These are phyloP conservation scores for Trichoderma sp. DNA, from an alignment of 2,329 filamentous ascomycete genomes.

Conservation along the genomic window DNA sequence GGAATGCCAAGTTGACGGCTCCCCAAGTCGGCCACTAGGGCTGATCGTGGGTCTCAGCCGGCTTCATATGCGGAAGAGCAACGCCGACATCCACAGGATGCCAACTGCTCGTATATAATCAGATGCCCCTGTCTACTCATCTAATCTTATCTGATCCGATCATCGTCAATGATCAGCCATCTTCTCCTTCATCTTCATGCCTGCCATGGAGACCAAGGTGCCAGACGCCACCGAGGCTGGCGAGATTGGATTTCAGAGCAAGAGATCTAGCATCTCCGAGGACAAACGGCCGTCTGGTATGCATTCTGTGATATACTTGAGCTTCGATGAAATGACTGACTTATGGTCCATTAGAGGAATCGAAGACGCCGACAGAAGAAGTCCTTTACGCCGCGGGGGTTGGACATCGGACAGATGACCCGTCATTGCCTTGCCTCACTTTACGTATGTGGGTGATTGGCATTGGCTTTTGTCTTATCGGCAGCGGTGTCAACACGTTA, in stretches of 20 bases:
- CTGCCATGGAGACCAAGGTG: not conserved
- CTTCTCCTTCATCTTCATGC: not conserved
- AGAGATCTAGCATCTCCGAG: not conserved
- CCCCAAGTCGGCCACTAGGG: not conserved
- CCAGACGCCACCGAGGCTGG: not conserved
- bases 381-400: constrained; percentile 33
- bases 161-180: not conserved
- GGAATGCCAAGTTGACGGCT: not conserved
- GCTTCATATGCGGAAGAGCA: not conserved
- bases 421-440: constrained; percentile 34
- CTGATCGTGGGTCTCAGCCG: constrained; percentile 6
- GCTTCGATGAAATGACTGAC: not conserved
- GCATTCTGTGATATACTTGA: not conserved
- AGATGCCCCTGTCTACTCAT: not conserved
- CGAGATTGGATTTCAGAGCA: constrained; percentile 4
- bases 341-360: not conserved
- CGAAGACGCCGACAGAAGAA: constrained; percentile 24
- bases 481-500: constrained; percentile 40
- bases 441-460: constrained; percentile 40
- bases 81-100: not conserved
- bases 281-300: constrained; percentile 10
- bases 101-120: not conserved
- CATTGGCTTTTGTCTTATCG: constrained; percentile 36
- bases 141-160: constrained; percentile 17
- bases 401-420: constrained; percentile 29